Base-by-base conservation (phyloP, 148 eudicot species). In the Chenopodium album region DNA sequence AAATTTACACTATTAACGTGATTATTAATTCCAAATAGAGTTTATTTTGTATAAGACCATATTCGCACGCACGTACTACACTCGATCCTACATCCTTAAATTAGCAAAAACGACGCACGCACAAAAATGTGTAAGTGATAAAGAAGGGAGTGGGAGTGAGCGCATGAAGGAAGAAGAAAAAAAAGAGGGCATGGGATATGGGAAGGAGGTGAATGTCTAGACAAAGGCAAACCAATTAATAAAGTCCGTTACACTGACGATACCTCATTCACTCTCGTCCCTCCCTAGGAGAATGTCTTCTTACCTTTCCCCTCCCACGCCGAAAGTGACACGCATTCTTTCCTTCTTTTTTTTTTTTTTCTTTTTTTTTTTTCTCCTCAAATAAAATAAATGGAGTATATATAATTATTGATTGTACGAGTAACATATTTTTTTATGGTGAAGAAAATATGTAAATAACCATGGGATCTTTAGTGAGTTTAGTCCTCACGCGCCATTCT, bases 171-270 rank as follows among this genome's bases (percentile, higher is more conserved):
- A 41, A 41, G 44, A 41, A 41, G 44, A 7, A 41, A 41, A 7
- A 54, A 56, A 32, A 17, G 22, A 14, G 60, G 59, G 75, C 73
- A 76, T 76, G 69, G 70, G 70, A 59, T 6, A 17, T 41, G 44
- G 44, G 44, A 56, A 17, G 79, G 34, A 70, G 73, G 37, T 12
- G 34, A 28, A 28, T 69, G 82, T 75, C 71, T 75, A 19, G 80
- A 44, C 72, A 76, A 84, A 84, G 82, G 66, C 66, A 67, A 59
- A 76, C 76, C 80, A 80, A 84, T 76, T 0, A 60, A 8, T 14
- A 29, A 76, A 69, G 80, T 76, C 72, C 83, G 83, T 84, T 69
- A 79, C 79, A 79, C 76, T 60, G 20, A 75, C 86, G 82, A 52
- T 5, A 44, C 31, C 79, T 52, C 64, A 37, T 31, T 54, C 64